Evolutionary conservation across 106 monocot genomes (phyloP).

Genomic region (Triglochin maritima): DNA sequence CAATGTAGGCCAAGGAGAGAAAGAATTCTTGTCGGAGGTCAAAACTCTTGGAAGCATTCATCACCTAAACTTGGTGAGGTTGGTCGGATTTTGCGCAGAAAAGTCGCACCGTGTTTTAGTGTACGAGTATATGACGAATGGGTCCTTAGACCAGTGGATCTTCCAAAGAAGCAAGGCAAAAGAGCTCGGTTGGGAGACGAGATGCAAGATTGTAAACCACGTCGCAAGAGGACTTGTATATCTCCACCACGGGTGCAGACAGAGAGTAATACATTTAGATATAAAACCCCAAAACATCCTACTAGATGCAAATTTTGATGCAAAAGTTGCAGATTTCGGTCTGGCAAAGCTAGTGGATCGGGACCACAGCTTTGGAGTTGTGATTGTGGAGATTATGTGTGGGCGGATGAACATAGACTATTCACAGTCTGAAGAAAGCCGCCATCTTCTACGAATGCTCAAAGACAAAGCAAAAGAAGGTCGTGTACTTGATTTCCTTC

Average conservation of each 20-base stretch:
- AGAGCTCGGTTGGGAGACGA: conserved; percentile 5
- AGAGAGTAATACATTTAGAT: conserved; percentile 7
- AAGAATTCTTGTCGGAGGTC: too few species aligned
- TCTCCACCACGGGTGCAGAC: conserved; percentile 15
- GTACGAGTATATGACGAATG: conserved; percentile 26
- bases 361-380: conserved; percentile 14
- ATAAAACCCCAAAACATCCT: too few species aligned
- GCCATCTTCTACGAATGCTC: too few species aligned
- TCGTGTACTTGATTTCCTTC: too few species aligned
- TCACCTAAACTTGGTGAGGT: conserved; percentile 25
- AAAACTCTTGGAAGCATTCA: too few species aligned
- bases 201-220: conserved; percentile 9
- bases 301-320: background rate
- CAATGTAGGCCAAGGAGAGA: too few species aligned
- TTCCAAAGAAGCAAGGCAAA: background rate
- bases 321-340: conserved; percentile 15
- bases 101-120: conserved; percentile 21
- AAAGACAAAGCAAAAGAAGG: too few species aligned
- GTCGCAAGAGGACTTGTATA: conserved; percentile 11
- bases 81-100: conserved; percentile 22
- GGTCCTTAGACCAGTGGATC: conserved; percentile 23
- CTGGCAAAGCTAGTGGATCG: conserved; percentile 9
- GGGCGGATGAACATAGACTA: too few species aligned
- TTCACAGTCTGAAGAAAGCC: too few species aligned
- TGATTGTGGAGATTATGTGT: conserved; percentile 3